Evolutionary conservation across 148 eudicot species (phyloP), one percentile per base, ranked within the genome.

Genomic region (Amaranthus cruentus): DNA sequence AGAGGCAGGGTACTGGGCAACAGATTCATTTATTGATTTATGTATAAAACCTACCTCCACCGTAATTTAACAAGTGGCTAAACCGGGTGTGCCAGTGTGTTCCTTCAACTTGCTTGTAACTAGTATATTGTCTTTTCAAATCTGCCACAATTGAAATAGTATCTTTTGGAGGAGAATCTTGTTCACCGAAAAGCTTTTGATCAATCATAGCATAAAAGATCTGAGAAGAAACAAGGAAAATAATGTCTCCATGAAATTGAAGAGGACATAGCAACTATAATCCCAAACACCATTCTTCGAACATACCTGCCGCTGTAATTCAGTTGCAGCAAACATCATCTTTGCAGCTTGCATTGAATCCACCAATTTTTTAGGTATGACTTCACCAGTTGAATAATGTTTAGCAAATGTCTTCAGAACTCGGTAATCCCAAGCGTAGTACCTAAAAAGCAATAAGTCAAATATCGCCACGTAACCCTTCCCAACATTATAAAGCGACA

Each of bases 21-120:
- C 42, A 60, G 13, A 66, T 66, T 66, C 28, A 48, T 38, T 48
- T 12, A 47, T 66, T 15, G 54, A 66, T 48, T 47, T 46, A 2
- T 7, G 55, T 51, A 56, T 42, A 70, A 44, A 21, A 9, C 56
- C 72, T 89, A 94, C 98, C 98, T 83, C 91, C 98, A 74, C 97
- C 98, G 64, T 94, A 94, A 79, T 80, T 91, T 69, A 88, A 80
- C 81, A 94, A 87, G 82, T 94, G 98, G 78, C 81, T 88, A 80
- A 94, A 94, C 70, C 98, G 91, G 59, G 93, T 84, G 78, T 91
- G 98, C 97, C 98, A 94, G 75, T 86, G 91, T 70, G 88, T 91
- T 62, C 96, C 96, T 80, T 94, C 93, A 71, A 89, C 90, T 80
- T 91, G 88, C 84, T 88, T 89, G 87, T 96, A 91, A 80, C 93